These are phyloP conservation scores for Hippophae gyantsensis DNA, from an alignment of 306 rosid genomes.

Conservation along the genomic window DNA sequence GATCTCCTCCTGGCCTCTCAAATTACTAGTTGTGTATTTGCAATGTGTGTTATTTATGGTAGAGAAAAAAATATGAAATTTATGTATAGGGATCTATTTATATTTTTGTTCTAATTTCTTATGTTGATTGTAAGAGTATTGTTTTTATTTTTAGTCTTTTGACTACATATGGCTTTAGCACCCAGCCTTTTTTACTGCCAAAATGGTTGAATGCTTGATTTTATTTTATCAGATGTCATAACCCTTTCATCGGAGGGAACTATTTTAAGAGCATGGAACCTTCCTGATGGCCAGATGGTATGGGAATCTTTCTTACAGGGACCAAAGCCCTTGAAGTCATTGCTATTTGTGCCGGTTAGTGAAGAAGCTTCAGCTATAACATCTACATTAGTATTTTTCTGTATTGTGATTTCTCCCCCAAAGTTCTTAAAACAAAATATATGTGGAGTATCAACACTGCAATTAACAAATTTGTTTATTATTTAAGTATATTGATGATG, in stretches of 20 bases:
- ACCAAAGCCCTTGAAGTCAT: slow-evolving; percentile 50
- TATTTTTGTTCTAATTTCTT: too few relatives aligned
- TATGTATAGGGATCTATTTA: too few relatives aligned
- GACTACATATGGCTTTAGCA: slow-evolving; percentile 1
- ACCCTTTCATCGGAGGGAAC: slow-evolving; percentile 84
- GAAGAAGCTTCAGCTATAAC: not conserved
- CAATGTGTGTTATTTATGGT: too few relatives aligned
- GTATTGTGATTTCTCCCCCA: too few relatives aligned
- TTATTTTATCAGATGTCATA: slow-evolving; percentile 60
- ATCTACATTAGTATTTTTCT: too few relatives aligned
- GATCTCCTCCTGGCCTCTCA: too few relatives aligned
- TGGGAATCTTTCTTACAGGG: slow-evolving; percentile 81
- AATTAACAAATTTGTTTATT: not conserved
- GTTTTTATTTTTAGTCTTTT: not conserved
- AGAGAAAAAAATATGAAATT: too few relatives aligned
- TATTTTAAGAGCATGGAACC: slow-evolving; percentile 92
- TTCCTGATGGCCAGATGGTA: slow-evolving; percentile 97
- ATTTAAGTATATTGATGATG: slow-evolving; percentile 18
- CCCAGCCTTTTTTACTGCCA: not conserved
- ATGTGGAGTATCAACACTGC: not conserved
- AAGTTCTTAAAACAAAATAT: too few relatives aligned
- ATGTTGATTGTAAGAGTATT: not conserved
- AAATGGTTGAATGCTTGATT: slow-evolving; percentile 13
- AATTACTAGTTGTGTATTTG: too few relatives aligned
- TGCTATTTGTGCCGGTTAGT: slow-evolving; percentile 64